A percentile compares a stretch with the other conserved stretches of the same genome.
Evolutionary conservation across 208 protist genomes (phyloP).

Genomic region (Wallacemonas rigidus): DNA sequence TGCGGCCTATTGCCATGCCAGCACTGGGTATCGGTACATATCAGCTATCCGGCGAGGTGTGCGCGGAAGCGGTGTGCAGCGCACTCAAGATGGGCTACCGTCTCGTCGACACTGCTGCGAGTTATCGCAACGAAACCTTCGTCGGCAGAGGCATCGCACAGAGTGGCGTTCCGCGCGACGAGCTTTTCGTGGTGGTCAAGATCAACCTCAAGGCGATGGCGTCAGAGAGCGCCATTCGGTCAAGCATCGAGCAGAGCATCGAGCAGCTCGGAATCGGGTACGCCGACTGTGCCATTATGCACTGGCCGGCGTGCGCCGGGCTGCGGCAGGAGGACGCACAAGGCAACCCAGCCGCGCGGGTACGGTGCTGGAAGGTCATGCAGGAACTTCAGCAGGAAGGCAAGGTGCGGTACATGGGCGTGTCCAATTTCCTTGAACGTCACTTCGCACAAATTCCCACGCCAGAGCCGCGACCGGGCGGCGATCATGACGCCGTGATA

Average conservation of each 20-base stretch:
- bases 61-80: constrained; percentile 39
- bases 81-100: constrained; percentile 76
- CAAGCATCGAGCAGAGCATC: constrained; percentile 59
- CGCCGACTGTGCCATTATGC: constrained; percentile 76
- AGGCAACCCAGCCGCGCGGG: constrained; percentile 53
- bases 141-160: constrained; percentile 63
- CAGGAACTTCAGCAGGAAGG: constrained; percentile 50
- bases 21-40: constrained; percentile 84
- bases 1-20: constrained; percentile 34
- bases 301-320: constrained; percentile 84
- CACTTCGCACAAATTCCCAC: constrained; percentile 60
- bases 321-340: constrained; percentile 42
- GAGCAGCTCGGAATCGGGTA: constrained; percentile 63
- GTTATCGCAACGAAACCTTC: constrained; percentile 75
- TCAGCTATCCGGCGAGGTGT: constrained; percentile 68
- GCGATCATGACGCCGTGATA: background rate
- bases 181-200: constrained; percentile 81
- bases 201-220: constrained; percentile 69
- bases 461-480: constrained; percentile 4
- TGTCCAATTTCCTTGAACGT: constrained; percentile 79
- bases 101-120: constrained; percentile 83
- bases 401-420: constrained; percentile 60
- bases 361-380: constrained; percentile 73
- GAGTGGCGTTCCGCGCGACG: constrained; percentile 59
- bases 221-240: constrained; percentile 31